These are phyloP conservation scores for Lactifluus echinatus DNA, from an alignment of 768 basidiomycete genomes.

Conservation along the genomic window DNA sequence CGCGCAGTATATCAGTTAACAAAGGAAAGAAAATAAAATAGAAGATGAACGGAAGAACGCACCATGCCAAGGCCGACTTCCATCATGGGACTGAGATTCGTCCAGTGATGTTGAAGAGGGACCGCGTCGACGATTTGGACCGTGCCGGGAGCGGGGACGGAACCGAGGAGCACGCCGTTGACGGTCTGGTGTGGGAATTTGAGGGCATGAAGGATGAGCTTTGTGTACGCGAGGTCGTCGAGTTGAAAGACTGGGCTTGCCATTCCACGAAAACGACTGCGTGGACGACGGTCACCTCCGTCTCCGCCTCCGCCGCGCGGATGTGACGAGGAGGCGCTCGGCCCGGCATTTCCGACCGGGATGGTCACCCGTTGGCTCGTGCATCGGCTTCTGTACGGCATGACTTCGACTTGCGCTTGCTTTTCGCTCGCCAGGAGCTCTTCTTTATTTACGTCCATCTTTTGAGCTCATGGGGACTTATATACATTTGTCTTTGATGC, in stretches of 20 bases:
- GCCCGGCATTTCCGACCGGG: not conserved
- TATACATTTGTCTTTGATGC: not conserved
- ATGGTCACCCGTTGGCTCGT: too few species aligned
- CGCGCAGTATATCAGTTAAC: not conserved
- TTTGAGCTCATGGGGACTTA: not conserved
- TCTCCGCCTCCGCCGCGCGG: not conserved
- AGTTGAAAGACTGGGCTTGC: slow-evolving; percentile 36
- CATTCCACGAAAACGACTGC: slow-evolving; percentile 1
- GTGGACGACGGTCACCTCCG: too few species aligned
- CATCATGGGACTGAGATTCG: slow-evolving; percentile 77
- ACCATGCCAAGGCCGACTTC: slow-evolving; percentile 76
- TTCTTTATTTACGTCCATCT: not conserved
- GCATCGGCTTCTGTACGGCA: too few species aligned
- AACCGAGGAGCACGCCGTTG: slow-evolving; percentile 71
- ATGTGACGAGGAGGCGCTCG: not conserved
- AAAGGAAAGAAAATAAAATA: not conserved
- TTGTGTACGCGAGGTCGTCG: slow-evolving; percentile 56
- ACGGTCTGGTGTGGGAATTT: slow-evolving; percentile 71
- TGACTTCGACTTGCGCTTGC: not conserved
- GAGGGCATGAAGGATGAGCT: slow-evolving; percentile 69
- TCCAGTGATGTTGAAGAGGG: slow-evolving; percentile 81
- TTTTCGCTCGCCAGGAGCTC: too few species aligned
- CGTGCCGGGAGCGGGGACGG: slow-evolving; percentile 22
- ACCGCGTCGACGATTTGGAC: slow-evolving; percentile 57
- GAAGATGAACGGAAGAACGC: slow-evolving; percentile 22